Base-by-base conservation (phyloP, 306 rosid species). In the Lathyrus tuberosus region DNA sequence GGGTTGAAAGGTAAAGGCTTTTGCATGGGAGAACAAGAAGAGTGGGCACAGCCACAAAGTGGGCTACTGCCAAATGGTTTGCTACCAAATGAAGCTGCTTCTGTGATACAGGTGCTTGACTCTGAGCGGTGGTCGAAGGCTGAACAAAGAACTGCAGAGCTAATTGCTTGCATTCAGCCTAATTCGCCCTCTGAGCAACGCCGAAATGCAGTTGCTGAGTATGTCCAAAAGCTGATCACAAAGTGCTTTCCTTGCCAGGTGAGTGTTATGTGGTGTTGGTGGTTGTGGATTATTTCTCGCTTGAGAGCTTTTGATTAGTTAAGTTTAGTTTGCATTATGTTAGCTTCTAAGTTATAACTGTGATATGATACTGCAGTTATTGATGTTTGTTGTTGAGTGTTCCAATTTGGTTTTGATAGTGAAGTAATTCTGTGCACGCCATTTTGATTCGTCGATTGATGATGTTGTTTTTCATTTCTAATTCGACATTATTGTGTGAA, bases 21-120 rank as follows among this genome's bases (percentile, higher is more conserved):
- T 53, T 87, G 96, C 84, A 95, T 95, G 99, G 99, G 96, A 72
- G 92, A 91, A 78, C 93, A 82, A 86, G 99, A 95, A 78, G 91
- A 76, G 48, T 84, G 92, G 92, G 86, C 88, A 68, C 85, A 84
- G 92, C 91, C 92, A 89, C 82, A 80, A 49, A 82, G 87, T 81
- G 99, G 95, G 90, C 89, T 84, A 66, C 75, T 91, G 85, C 99
- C 93, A 18, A 95, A 91, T 80, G 99, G 99, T 43, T 62, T 95
- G 51, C 78, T 95, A 86, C 90, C 88, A 59, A 76, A 91, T 82
- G 97, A 95, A 84, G 97, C 87, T 3, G 85, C 93, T 35, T 86
- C 95, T 0, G 90, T 89, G 72, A 83, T 89, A 83, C 86, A 83
- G 74, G 86, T 72, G 30, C 92, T 95, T 41, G 97, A 89, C 11